Conservation (phyloP, 108 stramenopile genomes). For the Epithemia pelagica region DNA sequence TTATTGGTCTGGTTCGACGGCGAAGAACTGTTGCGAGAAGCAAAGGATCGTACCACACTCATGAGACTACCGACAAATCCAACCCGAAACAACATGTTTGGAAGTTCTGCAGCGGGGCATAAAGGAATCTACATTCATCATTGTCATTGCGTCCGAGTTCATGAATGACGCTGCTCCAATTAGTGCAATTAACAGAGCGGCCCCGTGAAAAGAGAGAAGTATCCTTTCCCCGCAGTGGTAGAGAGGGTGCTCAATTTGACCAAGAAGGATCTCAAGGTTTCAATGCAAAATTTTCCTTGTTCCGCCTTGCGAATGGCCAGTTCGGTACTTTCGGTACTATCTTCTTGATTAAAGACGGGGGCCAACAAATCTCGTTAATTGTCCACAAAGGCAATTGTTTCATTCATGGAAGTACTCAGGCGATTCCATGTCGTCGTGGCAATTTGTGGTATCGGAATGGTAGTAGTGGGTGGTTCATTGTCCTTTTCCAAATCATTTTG, state of each 20-base stretch:
- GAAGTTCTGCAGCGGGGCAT: background rate
- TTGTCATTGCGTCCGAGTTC: background rate
- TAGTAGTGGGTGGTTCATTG: no score
- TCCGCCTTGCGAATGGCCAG: slow-evolving; percentile 55
- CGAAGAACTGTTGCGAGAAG: background rate
- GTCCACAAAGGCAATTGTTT: slow-evolving; percentile 10
- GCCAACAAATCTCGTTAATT: slow-evolving; percentile 53
- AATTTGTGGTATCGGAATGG: no score
- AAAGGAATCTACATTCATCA: slow-evolving; percentile 2
- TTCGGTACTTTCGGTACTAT: slow-evolving; percentile 50
- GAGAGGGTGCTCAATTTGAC: slow-evolving; percentile 29
- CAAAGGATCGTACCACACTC: slow-evolving; percentile 19
- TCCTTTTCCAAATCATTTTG: no score
- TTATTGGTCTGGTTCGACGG: slow-evolving; percentile 11
- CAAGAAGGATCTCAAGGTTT: slow-evolving; percentile 36
- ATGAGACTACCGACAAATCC: slow-evolving; percentile 59
- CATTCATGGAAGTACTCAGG: no score
- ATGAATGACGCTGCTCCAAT: slow-evolving; percentile 13
- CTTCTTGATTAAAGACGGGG: slow-evolving; percentile 73
- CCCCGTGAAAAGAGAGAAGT: background rate
- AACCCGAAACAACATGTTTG: slow-evolving; percentile 27
- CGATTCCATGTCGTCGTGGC: no score
- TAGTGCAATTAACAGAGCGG: background rate
- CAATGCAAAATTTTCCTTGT: slow-evolving; percentile 57
- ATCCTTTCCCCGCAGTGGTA: slow-evolving; percentile 13